Percentiles rank a stretch among this genome's conserved stretches.
Evolutionary conservation across 768 basidiomycete genomes (phyloP).

Genomic region (Xerocomellus chrysenteron): DNA sequence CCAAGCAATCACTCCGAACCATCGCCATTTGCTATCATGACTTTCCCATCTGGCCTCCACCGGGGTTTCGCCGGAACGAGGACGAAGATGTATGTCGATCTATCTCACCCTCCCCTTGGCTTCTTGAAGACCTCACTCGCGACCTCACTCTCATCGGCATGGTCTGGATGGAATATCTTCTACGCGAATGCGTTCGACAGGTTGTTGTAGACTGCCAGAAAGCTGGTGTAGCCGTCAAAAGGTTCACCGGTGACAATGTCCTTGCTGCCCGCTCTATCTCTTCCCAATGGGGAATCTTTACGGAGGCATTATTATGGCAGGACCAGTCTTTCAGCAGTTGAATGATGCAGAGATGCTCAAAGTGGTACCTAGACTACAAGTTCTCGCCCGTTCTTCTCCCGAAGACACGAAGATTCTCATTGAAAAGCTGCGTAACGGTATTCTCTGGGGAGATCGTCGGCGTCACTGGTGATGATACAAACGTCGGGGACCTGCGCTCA

Average conservation of each 20-base stretch:
- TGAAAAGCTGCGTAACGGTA: constrained; percentile 63
- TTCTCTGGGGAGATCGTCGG: constrained; percentile 85
- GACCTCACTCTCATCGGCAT: too few species aligned
- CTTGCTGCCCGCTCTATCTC: constrained; percentile 95
- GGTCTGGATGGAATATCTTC: constrained; percentile 47
- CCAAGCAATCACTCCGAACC: too few species aligned
- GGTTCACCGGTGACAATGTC: constrained; percentile 98
- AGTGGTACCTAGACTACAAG: constrained; percentile 89
- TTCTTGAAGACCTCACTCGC: too few species aligned
- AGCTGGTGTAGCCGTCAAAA: constrained; percentile 93
- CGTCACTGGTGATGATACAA: constrained; percentile 90
- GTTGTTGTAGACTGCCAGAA: constrained; percentile 85
- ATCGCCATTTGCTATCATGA: too few species aligned
- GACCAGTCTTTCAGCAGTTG: constrained; percentile 87
- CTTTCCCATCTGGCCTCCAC: too few species aligned
- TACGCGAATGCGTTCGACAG: constrained; percentile 84
- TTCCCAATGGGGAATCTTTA: constrained; percentile 93
- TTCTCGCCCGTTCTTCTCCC: constrained; percentile 95
- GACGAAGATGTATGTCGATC: too few species aligned
- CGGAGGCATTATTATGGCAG: constrained; percentile 98
- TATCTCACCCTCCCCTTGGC: too few species aligned
- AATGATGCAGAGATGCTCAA: constrained; percentile 68
- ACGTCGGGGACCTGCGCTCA: constrained; percentile 41
- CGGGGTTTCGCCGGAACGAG: too few species aligned
- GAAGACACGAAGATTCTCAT: constrained; percentile 96